Evolutionary conservation across 2,329 filamentous ascomycete genomes (phyloP), one percentile per base, ranked within the genome.

Genomic region (Cladophialophora psammophila): DNA sequence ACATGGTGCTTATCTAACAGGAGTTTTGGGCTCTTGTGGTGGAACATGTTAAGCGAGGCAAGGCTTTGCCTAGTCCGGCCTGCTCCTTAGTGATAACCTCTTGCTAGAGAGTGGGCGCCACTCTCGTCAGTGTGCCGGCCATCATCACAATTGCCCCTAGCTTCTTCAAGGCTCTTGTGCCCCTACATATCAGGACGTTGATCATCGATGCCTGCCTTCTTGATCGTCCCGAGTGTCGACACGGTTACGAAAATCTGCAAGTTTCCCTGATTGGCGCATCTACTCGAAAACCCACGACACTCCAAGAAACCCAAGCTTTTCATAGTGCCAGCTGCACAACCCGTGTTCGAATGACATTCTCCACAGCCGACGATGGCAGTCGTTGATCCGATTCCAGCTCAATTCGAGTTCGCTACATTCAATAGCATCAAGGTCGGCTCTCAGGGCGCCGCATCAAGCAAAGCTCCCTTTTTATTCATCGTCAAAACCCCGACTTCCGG

Each of bases 401-500:
- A 64, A 26, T 60, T 58, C 54, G 62, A 60, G 35, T 64, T 64
- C 32, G 62, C 54, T 34, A 53, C 48, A 20, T 58, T 64, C 54
- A 60, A 60, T 5, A 59, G 62, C 32, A 26, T 63, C 31, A 55
- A 55, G 18, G 36, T 59, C 34, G 54, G 52, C 55, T n/a, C 62
- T 7, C 54, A 59, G 7, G 31, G 55, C 9, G 34, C 54, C 4
- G 55, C n/a, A 18, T 38, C 54, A 9, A 59, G 2, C 62, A 64
- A 60, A 32, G 52, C 35, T 26, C 56, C 56, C 20, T 64, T 58
- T 26, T 42, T 64, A 8, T 64, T 58, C 62, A 64, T 58, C 10
- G 62, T 58, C 40, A 64, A 58, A 34, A 60, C 54, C 40, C 54
- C 54, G 13, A 10, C 32, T 13, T 58, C 62, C 12, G 54, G 56